A percentile compares a stretch with the other conserved stretches of the same genome.
These are phyloP conservation scores for Mycena citricolor DNA, from an alignment of 1,284 basidiomycete genomes.

Conservation along the genomic window DNA sequence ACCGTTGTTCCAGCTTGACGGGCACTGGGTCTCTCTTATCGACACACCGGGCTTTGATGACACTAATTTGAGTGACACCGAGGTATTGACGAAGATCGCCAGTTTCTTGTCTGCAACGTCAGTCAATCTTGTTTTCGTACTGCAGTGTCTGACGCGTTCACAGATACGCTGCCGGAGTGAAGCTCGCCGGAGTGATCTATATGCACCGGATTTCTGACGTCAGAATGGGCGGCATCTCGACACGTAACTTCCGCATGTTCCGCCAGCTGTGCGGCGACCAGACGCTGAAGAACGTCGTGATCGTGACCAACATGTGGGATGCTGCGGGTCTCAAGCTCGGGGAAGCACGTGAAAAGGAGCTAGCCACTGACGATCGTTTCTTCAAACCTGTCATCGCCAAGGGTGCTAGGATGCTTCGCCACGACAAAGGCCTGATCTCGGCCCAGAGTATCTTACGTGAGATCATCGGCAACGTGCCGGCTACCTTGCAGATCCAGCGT, in stretches of 20 bases:
- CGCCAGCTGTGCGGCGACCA: conserved; percentile 4
- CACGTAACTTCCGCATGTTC: conserved; percentile 6
- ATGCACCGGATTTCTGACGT: conserved; percentile 8
- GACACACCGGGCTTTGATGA: conserved; percentile 13
- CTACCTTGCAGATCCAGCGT: conserved; percentile 7
- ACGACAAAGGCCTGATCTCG: conserved; percentile 4
- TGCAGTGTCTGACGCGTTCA: not conserved
- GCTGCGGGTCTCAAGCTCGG: conserved; percentile 1
- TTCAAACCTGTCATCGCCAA: conserved; percentile 17
- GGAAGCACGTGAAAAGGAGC: conserved; percentile 9
- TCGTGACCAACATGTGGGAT: conserved; percentile 8
- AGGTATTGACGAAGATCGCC: conserved; percentile 6
- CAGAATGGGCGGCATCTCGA: conserved; percentile 3
- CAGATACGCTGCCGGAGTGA: not conserved
- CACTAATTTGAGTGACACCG: not conserved
- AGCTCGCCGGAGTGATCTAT: conserved; percentile 8
- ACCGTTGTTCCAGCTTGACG: conserved; percentile 5
- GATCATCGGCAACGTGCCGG: conserved; percentile 10
- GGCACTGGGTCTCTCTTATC: conserved; percentile 1
- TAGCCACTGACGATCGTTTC: conserved; percentile 8
- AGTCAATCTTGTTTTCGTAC: not conserved
- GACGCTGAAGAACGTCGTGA: conserved; percentile 8
- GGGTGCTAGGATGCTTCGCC: conserved; percentile 10
- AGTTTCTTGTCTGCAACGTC: not conserved
- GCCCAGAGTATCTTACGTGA: conserved; percentile 6